These are phyloP conservation scores for Taphrina sp. DNA, from an alignment of 1,139 yeast species.

Conservation along the genomic window DNA sequence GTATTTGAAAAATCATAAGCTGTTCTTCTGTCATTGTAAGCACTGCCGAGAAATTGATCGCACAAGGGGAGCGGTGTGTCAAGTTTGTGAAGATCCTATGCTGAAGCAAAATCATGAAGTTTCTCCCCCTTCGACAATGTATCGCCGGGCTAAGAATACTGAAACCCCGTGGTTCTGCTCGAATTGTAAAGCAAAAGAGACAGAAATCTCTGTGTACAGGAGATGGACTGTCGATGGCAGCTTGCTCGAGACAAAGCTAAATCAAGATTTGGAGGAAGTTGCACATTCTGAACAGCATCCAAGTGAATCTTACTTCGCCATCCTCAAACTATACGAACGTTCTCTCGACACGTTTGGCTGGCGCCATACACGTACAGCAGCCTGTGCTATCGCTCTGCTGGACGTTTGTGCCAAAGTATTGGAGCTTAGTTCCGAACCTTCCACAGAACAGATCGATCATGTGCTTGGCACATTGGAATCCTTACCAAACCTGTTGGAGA, in stretches of 20 bases:
- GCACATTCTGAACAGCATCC: not conserved
- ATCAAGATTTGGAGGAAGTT: not conserved
- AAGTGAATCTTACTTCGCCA: not conserved
- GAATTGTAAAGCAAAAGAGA: not conserved
- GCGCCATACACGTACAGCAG: constrained; percentile 10
- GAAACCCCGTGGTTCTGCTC: not conserved
- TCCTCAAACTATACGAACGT: not conserved
- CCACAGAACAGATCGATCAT: not conserved
- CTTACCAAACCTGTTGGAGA: constrained; percentile 2
- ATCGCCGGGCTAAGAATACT: not conserved
- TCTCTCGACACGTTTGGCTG: not conserved
- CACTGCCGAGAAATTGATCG: constrained; percentile 1
- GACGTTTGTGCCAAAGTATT: constrained; percentile 3
- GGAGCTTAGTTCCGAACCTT: not conserved
- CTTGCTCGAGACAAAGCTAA: not conserved
- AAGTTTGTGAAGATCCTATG: not conserved
- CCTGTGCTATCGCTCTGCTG: constrained; percentile 1
- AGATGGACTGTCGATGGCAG: no score
- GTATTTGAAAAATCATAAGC: constrained; percentile 11
- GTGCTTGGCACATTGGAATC: not conserved
- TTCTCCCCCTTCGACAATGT: constrained; percentile 3
- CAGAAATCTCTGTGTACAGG: no score
- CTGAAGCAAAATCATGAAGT: not conserved
- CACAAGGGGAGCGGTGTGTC: not conserved
- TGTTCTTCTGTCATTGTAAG: constrained; percentile 17